Base-by-base conservation (phyloP, 345 rosid genomes). In the Syzygium aqueum region DNA sequence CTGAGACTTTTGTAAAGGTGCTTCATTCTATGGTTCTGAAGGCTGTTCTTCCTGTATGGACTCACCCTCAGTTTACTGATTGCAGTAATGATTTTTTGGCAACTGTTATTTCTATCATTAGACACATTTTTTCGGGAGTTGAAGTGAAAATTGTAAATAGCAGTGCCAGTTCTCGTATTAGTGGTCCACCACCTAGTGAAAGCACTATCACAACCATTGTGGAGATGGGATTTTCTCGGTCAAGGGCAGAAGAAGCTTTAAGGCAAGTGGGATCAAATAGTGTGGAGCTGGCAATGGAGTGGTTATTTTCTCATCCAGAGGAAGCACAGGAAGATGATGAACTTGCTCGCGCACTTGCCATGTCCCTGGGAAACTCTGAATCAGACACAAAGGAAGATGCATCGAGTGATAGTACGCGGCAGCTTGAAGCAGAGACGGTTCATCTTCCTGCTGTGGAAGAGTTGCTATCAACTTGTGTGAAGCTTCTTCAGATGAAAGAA, bases 271-370 rank as follows among this genome's bases (percentile, higher is more conserved):
- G 96, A 86, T 94, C 97, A 59, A 95, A 94, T 85, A 96, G 98
- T 91, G 99, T 97, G 89, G 99, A 97, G 90, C 89, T 96, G 92
- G 99, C 99, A 84, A 97, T 94, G 97, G 99, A 97, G 91, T 97
- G 99, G 99, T 91, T 97, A 88, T 96, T 94, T 90, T 93, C 99
- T 87, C 98, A 96, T 92, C 95, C 95, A 11, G 99, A 96, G 91
- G 99, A 97, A 92, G 78, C 89, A 89, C 97, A 88, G 90, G 99
- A 97, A 91, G 99, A 97, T 87, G 99, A 97, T 93, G 98, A 97
- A 89, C 97, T 97, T 92, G 97, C 98, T 67, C 98, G 98, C 54
- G 99, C 99, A 84, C 97, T 97, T 91, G 98, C 99, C 63, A 95
- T 97, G 94, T 97, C 99, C 30, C 90, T 96, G 87, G 98, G 99